Evolutionary conservation across 768 basidiomycete species (phyloP).

Genomic region (Tylopilus intermedius): DNA sequence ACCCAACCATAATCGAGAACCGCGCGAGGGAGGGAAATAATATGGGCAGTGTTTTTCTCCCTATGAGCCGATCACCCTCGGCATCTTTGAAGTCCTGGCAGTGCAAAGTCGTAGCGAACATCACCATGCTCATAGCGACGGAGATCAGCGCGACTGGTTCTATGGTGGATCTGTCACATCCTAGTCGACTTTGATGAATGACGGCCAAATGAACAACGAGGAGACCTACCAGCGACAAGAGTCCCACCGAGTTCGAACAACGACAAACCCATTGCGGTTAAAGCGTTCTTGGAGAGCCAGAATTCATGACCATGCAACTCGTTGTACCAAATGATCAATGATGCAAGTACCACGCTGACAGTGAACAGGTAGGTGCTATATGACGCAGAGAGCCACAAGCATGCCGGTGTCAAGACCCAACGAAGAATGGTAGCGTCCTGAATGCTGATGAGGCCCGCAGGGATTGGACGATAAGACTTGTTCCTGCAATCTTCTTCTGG

Average conservation of each 20-base stretch:
- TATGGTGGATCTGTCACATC: conserved; percentile 19
- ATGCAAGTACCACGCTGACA: conserved; percentile 28
- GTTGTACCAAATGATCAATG: conserved; percentile 36
- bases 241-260: conserved; percentile 37
- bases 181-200: conserved; percentile 14
- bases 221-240: conserved; percentile 31
- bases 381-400: conserved; percentile 33
- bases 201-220: neutral
- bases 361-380: conserved; percentile 30
- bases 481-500: conserved; percentile 42
- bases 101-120: conserved; percentile 36
- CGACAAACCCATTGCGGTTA: conserved; percentile 36
- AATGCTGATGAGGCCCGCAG: conserved; percentile 39
- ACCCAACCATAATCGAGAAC: conserved; percentile 22
- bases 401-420: conserved; percentile 33
- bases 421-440: conserved; percentile 34
- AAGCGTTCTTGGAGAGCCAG: conserved; percentile 33
- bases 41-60: conserved; percentile 42
- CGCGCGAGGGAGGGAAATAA: conserved; percentile 33
- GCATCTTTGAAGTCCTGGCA: conserved; percentile 38
- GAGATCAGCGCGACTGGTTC: conserved; percentile 28
- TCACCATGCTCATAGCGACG: conserved; percentile 25
- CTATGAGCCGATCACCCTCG: conserved; percentile 37
- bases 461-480: conserved; percentile 43
- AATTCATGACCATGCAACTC: conserved; percentile 27